Conservation (phyloP, 345 rosid species). For the Dipteronia sinensis region DNA sequence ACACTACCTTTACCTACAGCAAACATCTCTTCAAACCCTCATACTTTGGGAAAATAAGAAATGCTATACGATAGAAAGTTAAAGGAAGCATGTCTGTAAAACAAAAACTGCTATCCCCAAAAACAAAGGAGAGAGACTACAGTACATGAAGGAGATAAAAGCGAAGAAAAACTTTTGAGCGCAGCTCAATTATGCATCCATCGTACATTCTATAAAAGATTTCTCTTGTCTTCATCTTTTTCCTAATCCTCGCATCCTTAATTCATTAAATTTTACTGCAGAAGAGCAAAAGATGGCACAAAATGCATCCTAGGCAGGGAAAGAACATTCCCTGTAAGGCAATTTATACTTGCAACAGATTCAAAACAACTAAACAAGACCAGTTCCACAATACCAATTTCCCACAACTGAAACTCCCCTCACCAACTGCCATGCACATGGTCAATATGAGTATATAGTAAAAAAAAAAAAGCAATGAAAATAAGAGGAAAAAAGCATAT, state of each 20-base stretch:
- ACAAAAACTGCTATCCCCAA: too few relatives aligned
- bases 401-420: not conserved
- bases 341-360: too few relatives aligned
- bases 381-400: not conserved
- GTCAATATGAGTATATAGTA: not conserved
- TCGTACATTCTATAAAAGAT: not conserved
- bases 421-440: not conserved
- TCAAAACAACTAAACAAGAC: not conserved
- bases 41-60: not conserved
- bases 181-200: too few relatives aligned
- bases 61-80: not conserved
- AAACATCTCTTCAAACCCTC: not conserved
- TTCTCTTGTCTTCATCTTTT: not conserved
- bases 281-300: not conserved
- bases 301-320: not conserved
- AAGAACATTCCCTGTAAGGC: not conserved
- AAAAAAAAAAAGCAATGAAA: not conserved
- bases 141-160: too few relatives aligned
- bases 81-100: too few relatives aligned
- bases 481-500: not conserved
- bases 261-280: not conserved
- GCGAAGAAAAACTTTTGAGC: too few relatives aligned
- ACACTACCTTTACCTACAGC: not conserved
- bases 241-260: not conserved
- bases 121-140: too few relatives aligned